Evolutionary conservation across 768 basidiomycete species (phyloP), one percentile per base, ranked within the genome.

Genomic region (Aureoboletus auriporus): DNA sequence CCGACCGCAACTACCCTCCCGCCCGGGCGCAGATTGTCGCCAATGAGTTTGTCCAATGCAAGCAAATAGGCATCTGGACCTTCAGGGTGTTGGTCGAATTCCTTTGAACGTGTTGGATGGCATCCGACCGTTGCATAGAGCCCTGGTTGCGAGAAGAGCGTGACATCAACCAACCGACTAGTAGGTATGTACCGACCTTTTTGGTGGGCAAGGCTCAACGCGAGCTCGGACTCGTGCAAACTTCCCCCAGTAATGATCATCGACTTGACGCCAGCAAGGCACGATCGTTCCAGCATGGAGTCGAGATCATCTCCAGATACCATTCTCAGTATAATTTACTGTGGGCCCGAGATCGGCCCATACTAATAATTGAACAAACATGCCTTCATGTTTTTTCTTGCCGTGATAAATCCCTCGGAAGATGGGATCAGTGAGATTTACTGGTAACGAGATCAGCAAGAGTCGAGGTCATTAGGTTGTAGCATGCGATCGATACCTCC

Each of bases 231-330:
- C 57, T 90, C 88, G 6, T 65, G 61, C 29, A 91, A 67, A 43
- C 80, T 84, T 2, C 82, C 82, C 0, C 89, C 89, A 2, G 89
- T 91, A 40, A 93, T 77, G 58, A 92, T 79, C 73, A 88, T 83
- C 16, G 76, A 77, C 52, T 75, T 74, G 13, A 91, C 80, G 1
- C 86, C 85, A 4, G 83, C 82, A 7, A 63, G 63, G 31, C 67
- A 67, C 0, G 84, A 75, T 46, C 89, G 75, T 14, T 69, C 64
- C 10, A 89, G 57, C 53, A 93, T 70, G 13, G 69, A 69, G 13
- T 73, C 68, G 7, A 91, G 67, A 59, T 92, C 89, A 57, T 87
- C 85, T 82, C 59, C 14, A 12, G 23, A 46, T 31, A 2, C 10
- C 11, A 42, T 7, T 26, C 6, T 47, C 35, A 12, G 11, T 27